A percentile compares a stretch with the other conserved stretches of the same genome.
Conservation (phyloP, 2,329 filamentous ascomycete species). For the Fusarium setosum region DNA sequence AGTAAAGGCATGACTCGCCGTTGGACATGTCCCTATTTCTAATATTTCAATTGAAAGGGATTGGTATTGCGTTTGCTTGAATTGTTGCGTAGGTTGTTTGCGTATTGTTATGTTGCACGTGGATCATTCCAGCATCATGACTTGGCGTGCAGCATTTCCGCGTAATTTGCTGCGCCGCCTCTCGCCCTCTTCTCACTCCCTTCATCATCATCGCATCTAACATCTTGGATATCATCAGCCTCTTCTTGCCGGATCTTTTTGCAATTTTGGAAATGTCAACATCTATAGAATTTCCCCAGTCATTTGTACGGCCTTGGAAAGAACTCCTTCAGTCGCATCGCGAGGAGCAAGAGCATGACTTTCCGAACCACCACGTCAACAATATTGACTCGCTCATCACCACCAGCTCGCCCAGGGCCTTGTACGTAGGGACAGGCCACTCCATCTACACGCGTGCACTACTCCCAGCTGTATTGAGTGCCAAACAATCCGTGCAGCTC, state of each 20-base stretch:
- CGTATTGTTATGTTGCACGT: no score
- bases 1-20: no score
- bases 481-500: slow-evolving; percentile 75
- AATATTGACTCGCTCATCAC: slow-evolving; percentile 60
- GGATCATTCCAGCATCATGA: background rate
- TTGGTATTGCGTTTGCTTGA: no score
- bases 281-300: slow-evolving; percentile 46
- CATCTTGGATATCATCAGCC: background rate
- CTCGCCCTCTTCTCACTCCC: background rate
- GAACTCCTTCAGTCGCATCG: slow-evolving; percentile 46
- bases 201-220: background rate
- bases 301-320: slow-evolving; percentile 53
- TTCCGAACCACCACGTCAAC: slow-evolving; percentile 60
- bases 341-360: slow-evolving; percentile 52
- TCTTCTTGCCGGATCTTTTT: background rate
- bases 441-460: slow-evolving; percentile 66
- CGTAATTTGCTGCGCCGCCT: slow-evolving; percentile 32
- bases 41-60: no score
- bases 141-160: slow-evolving; percentile 24
- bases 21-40: no score
- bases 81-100: no score
- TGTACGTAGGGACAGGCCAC: slow-evolving; percentile 68
- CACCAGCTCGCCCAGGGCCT: slow-evolving; percentile 57
- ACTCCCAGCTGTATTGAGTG: slow-evolving; percentile 69
- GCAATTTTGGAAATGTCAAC: slow-evolving; percentile 11